Evolutionary conservation across 139 green algal species (phyloP).

Genomic region (Tetradesmus obliquus): DNA sequence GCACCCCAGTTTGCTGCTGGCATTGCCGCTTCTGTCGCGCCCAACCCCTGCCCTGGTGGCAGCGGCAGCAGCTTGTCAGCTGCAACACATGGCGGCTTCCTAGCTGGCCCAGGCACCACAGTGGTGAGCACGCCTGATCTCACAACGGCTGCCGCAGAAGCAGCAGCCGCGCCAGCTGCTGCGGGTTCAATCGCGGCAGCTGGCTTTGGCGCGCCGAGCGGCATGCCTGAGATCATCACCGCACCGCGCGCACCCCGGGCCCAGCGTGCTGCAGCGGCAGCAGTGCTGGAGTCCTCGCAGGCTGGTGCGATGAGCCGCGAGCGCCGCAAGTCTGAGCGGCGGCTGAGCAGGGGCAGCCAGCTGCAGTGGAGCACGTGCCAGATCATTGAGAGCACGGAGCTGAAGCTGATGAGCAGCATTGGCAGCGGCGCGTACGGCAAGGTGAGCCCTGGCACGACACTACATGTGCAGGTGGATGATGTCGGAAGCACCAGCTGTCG

Average conservation of each 20-base stretch:
- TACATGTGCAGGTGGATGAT: background rate
- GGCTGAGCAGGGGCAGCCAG: constrained; percentile 10
- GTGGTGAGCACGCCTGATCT: background rate
- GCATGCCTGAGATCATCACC: constrained; percentile 10
- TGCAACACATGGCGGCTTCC: constrained; percentile 23
- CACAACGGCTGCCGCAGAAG: constrained; percentile 1
- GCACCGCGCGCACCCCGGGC: background rate
- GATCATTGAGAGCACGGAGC: constrained; percentile 59
- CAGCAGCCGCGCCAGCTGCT: constrained; percentile 16
- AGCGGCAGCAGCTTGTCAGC: background rate
- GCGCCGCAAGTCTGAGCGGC: constrained; percentile 44
- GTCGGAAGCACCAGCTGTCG: background rate
- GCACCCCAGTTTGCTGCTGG: background rate
- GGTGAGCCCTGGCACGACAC: constrained; percentile 19
- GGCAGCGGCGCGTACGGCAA: constrained; percentile 67
- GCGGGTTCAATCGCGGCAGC: background rate
- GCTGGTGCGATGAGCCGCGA: background rate
- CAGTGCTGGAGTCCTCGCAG: background rate
- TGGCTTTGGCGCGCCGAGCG: background rate
- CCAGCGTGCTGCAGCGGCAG: background rate
- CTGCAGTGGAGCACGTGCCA: constrained; percentile 51
- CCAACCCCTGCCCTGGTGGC: background rate
- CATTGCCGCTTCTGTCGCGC: background rate
- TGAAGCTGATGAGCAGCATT: constrained; percentile 56
- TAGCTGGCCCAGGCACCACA: background rate